phyloP scores from a whole-genome alignment of 1,139 yeast genomes.

The Scheffersomyces segobiensis region DNA sequence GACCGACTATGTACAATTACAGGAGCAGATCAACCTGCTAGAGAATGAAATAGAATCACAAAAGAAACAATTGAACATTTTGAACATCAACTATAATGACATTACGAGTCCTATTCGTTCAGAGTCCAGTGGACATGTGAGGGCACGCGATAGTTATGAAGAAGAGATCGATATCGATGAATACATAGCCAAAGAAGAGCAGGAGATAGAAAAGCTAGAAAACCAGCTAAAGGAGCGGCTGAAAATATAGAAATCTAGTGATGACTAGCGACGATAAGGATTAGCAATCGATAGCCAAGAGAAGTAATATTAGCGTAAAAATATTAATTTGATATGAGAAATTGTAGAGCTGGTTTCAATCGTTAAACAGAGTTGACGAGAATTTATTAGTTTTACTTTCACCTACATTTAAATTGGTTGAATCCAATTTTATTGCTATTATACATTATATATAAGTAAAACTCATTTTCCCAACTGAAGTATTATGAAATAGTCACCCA shows the following conservation, averaged over 20 bases:
- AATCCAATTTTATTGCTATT: not conserved
- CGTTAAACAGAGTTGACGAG: conserved; percentile 1
- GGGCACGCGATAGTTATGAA: conserved; percentile 11
- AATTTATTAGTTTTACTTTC: conserved; percentile 2
- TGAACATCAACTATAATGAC: conserved; percentile 27
- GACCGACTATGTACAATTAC: conserved; percentile 21
- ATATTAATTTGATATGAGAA: not conserved
- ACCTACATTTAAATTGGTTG: conserved; percentile 9
- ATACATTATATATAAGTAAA: not conserved
- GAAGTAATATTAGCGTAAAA: not conserved
- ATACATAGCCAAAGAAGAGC: conserved; percentile 33
- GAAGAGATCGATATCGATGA: conserved; percentile 30
- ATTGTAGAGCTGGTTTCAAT: conserved; percentile 11
- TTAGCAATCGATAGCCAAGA: not conserved
- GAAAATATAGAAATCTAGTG: not conserved
- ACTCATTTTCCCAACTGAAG: not conserved
- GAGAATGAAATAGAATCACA: conserved; percentile 31
- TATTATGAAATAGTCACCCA: not conserved
- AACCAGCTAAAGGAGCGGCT: conserved; percentile 22
- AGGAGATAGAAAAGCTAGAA: conserved; percentile 34
- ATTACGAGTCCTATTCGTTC: conserved; percentile 19
- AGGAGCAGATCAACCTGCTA: conserved; percentile 27
- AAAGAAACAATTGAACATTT: conserved; percentile 24
- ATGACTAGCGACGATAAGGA: not conserved
- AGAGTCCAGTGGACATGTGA: conserved; percentile 9